phyloP scores from a whole-genome alignment of 148 eudicot genomes.

The Spergularia marina region DNA sequence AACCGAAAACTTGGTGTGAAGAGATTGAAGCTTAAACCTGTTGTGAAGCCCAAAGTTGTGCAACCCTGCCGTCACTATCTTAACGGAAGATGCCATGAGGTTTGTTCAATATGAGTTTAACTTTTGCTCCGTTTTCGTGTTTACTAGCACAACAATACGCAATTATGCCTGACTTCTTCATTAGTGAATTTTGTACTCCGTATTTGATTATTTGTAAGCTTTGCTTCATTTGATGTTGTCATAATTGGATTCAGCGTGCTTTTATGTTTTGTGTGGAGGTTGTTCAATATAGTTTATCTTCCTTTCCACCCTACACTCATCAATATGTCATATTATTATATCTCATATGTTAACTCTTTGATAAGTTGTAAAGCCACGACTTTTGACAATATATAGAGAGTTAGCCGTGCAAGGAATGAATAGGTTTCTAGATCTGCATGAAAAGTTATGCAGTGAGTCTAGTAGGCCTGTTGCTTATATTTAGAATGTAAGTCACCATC shows the following conservation, averaged over 20 bases:
- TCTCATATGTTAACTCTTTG: neutral
- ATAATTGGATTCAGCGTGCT: neutral
- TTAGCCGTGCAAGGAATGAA: neutral
- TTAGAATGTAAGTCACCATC: neutral
- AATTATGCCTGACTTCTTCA: too few species aligned
- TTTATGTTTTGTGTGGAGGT: too few species aligned
- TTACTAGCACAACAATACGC: neutral
- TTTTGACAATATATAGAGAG: neutral
- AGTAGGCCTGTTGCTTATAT: neutral
- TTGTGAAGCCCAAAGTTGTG: conserved; percentile 58
- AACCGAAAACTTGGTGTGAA: conserved; percentile 76
- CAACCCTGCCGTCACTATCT: conserved; percentile 78
- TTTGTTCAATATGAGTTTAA: conserved; percentile 22
- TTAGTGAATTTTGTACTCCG: neutral
- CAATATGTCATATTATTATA: neutral
- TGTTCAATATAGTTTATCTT: neutral
- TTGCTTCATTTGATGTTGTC: neutral
- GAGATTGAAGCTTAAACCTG: conserved; percentile 63
- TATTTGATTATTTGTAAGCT: neutral
- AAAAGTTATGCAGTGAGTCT: neutral
- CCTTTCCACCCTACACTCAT: neutral
- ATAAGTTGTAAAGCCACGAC: neutral
- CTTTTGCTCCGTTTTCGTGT: neutral
- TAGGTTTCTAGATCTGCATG: neutral
- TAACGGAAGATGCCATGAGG: conserved; percentile 92